Conservation (phyloP, 768 basidiomycete genomes). For the Rhodotorula graminis region DNA sequence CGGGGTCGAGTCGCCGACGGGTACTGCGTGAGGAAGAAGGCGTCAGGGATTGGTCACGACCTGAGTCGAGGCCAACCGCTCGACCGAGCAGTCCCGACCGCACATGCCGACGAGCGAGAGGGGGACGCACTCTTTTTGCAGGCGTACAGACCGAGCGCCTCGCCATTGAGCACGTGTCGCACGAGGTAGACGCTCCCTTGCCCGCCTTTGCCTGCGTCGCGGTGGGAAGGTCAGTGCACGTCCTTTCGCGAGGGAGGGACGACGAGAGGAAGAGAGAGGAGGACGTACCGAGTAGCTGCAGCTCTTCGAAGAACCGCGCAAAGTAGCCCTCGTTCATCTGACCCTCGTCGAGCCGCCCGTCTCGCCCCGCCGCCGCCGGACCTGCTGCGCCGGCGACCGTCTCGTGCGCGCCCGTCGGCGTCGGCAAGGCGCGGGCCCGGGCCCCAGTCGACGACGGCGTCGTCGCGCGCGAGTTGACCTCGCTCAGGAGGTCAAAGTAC, state of each 20-base stretch:
- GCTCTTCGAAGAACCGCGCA: slow-evolving; percentile 28
- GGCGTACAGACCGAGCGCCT: slow-evolving; percentile 35
- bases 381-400: not conserved
- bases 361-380: no score
- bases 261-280: rapidly evolving
- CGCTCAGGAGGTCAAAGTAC: slow-evolving; percentile 33
- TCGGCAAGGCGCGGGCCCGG: not conserved
- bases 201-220: slow-evolving; percentile 16
- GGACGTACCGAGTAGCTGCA: slow-evolving; percentile 20
- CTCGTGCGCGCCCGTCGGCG: not conserved
- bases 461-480: slow-evolving; percentile 18
- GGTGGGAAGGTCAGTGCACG: no score
- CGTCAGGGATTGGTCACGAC: no score
- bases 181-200: slow-evolving; percentile 32
- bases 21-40: slow-evolving; percentile 33
- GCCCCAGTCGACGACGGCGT: slow-evolving; percentile 13
- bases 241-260: rapidly evolving
- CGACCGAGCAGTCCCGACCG: no score
- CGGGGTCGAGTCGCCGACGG: slow-evolving; percentile 47
- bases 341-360: not conserved
- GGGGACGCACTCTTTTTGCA: slow-evolving; percentile 32
- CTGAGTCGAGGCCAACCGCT: no score
- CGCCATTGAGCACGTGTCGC: slow-evolving; percentile 35
- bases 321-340: slow-evolving; percentile 35
- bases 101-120: not conserved